Evolutionary conservation across 2,329 filamentous ascomycete genomes (phyloP).

Genomic region (Rutstroemia sp.): DNA sequence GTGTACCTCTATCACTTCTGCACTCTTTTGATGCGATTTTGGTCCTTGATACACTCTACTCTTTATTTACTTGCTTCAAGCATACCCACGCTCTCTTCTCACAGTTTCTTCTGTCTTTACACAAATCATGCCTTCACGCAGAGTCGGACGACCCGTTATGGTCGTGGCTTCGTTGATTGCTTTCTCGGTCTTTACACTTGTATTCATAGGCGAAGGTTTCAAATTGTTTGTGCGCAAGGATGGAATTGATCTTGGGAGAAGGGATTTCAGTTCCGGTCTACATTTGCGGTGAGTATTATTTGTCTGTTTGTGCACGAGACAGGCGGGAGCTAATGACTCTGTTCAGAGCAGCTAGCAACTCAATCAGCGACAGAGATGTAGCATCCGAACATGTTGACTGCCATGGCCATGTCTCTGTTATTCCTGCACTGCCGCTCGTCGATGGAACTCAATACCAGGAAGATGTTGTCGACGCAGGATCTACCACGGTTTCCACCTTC

Average conservation of each 20-base stretch:
- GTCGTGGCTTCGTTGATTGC: constrained; percentile 16
- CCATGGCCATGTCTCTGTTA: background rate
- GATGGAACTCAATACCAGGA: background rate
- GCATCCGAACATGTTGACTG: background rate
- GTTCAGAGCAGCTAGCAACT: background rate
- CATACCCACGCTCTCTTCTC: constrained; percentile 2
- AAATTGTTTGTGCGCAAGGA: constrained; percentile 12
- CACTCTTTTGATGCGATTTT: constrained; percentile 10
- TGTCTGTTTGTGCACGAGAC: background rate
- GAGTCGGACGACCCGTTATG: constrained; percentile 10
- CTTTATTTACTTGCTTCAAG: constrained; percentile 9
- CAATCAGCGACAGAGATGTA: background rate
- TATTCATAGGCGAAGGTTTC: constrained; percentile 22
- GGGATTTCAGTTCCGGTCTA: constrained; percentile 1
- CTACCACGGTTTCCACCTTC: constrained; percentile 5
- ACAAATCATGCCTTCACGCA: constrained; percentile 19
- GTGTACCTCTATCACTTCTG: constrained; percentile 8
- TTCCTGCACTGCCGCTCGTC: background rate
- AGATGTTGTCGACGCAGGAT: background rate
- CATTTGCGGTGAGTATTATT: constrained; percentile 2
- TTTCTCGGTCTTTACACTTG: constrained; percentile 19
- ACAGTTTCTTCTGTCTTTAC: constrained; percentile 4
- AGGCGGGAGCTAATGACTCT: background rate
- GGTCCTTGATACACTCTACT: constrained; percentile 10
- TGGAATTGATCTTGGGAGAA: constrained; percentile 4